phyloP scores from a whole-genome alignment of 331 rosid genomes.

The Malus hybrid region DNA sequence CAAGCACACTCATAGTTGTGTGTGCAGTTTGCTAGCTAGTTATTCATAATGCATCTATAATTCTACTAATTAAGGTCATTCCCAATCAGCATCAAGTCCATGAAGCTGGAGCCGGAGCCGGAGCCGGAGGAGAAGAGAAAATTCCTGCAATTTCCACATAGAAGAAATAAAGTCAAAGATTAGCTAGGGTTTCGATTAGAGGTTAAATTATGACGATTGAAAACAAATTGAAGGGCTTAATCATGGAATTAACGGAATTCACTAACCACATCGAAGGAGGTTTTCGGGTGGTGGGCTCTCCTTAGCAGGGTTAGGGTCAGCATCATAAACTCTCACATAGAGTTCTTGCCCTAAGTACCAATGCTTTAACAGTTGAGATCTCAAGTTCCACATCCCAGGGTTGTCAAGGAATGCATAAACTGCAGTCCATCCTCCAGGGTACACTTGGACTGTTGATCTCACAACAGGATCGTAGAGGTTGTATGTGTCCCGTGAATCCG shows the following conservation, averaged over 20 bases:
- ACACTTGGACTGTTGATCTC: slow-evolving; percentile 67
- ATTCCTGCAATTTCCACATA: slow-evolving; percentile 16
- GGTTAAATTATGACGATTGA: background rate
- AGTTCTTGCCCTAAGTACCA: slow-evolving; percentile 80
- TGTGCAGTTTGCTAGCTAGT: too few species aligned
- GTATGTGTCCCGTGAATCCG: slow-evolving; percentile 33
- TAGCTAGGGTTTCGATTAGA: background rate
- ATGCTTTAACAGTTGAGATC: slow-evolving; percentile 55
- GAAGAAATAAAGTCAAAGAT: background rate
- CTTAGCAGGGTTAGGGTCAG: slow-evolving; percentile 60
- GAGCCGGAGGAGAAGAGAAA: slow-evolving; percentile 8
- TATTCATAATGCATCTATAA: too few species aligned
- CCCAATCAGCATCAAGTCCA: slow-evolving; percentile 5
- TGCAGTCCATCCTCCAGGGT: slow-evolving; percentile 69
- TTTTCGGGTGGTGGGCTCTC: slow-evolving; percentile 54
- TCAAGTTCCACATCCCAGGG: slow-evolving; percentile 84
- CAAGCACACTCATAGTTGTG: too few species aligned
- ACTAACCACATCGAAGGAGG: slow-evolving; percentile 64
- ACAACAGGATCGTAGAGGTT: slow-evolving; percentile 55
- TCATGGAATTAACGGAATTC: background rate
- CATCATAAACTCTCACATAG: slow-evolving; percentile 52
- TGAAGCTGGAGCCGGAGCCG: slow-evolving; percentile 13
- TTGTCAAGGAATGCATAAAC: slow-evolving; percentile 78
- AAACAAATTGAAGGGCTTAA: background rate
- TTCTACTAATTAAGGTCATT: too few species aligned